Percentiles rank a stretch among this genome's conserved stretches.
phyloP scores from a whole-genome alignment of 805 yeast genomes.

The Candida vaughaniae region DNA sequence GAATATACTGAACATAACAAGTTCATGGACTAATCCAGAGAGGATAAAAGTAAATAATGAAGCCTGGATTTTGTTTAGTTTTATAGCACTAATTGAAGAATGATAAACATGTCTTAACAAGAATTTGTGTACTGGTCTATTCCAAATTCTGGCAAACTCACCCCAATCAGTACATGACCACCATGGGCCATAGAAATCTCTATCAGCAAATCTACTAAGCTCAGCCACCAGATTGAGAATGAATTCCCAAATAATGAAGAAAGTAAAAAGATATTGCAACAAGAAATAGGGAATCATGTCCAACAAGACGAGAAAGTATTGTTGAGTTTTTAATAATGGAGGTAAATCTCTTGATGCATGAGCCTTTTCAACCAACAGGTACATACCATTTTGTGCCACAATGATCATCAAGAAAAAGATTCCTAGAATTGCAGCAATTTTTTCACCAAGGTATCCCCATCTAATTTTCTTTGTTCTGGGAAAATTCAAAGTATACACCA shows the following conservation, averaged over 20 bases:
- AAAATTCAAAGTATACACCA: slow-evolving; percentile 78
- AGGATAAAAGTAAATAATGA: slow-evolving; percentile 75
- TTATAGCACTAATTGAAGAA: slow-evolving; percentile 75
- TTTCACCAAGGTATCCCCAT: slow-evolving; percentile 65
- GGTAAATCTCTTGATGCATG: slow-evolving; percentile 52
- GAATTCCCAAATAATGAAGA: slow-evolving; percentile 94
- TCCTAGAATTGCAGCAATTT: slow-evolving; percentile 81
- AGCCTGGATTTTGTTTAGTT: slow-evolving; percentile 64
- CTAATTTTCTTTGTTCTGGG: slow-evolving; percentile 74
- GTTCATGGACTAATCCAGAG: slow-evolving; percentile 83
- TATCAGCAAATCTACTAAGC: slow-evolving; percentile 79
- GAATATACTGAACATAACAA: slow-evolving; percentile 89
- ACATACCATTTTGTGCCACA: slow-evolving; percentile 71
- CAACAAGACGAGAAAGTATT: slow-evolving; percentile 58
- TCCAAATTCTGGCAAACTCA: slow-evolving; percentile 92
- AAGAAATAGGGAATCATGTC: slow-evolving; percentile 82
- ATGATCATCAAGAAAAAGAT: slow-evolving; percentile 79
- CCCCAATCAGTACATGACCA: slow-evolving; percentile 96
- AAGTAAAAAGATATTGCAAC: slow-evolving; percentile 69
- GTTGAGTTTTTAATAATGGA: slow-evolving; percentile 38
- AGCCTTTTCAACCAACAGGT: slow-evolving; percentile 69
- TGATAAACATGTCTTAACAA: slow-evolving; percentile 92
- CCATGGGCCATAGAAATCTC: slow-evolving; percentile 95
- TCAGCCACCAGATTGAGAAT: slow-evolving; percentile 90
- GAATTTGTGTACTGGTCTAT: slow-evolving; percentile 88